A percentile compares a stretch with the other conserved stretches of the same genome.
These are phyloP conservation scores for Skeletonema potamos DNA, from an alignment of 108 stramenopile genomes.

Conservation along the genomic window DNA sequence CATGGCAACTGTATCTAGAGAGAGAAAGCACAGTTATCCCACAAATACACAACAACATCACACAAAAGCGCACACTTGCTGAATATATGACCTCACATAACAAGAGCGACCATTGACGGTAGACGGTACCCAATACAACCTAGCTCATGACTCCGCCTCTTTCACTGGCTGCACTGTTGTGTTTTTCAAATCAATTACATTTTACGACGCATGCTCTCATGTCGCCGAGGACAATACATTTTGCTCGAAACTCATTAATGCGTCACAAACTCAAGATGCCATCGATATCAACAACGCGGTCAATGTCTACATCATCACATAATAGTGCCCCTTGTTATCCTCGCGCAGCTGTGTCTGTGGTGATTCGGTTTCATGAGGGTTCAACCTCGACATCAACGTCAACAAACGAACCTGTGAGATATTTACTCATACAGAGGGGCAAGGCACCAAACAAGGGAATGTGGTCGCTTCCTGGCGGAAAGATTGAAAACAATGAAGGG, in stretches of 20 bases:
- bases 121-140: not conserved
- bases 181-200: not conserved
- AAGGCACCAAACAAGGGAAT: conserved; percentile 65
- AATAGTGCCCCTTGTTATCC: conserved; percentile 16
- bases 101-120: no score
- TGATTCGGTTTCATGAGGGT: conserved; percentile 39
- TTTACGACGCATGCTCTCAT: not conserved
- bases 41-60: no score
- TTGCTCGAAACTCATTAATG: not conserved
- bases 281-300: not conserved
- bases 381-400: not conserved
- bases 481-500: conserved; percentile 62
- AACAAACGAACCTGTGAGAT: conserved; percentile 14
- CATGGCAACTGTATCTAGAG: no score
- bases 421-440: conserved; percentile 64
- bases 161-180: not conserved
- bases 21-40: no score
- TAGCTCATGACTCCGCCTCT: not conserved
- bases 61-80: no score
- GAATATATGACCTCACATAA: not conserved
- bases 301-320: conserved; percentile 2
- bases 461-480: conserved; percentile 74
- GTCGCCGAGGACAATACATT: not conserved
- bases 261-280: not conserved
- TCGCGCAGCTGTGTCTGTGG: conserved; percentile 68